Conservation (phyloP, 106 monocot species). For the Ottelia alismoides region DNA sequence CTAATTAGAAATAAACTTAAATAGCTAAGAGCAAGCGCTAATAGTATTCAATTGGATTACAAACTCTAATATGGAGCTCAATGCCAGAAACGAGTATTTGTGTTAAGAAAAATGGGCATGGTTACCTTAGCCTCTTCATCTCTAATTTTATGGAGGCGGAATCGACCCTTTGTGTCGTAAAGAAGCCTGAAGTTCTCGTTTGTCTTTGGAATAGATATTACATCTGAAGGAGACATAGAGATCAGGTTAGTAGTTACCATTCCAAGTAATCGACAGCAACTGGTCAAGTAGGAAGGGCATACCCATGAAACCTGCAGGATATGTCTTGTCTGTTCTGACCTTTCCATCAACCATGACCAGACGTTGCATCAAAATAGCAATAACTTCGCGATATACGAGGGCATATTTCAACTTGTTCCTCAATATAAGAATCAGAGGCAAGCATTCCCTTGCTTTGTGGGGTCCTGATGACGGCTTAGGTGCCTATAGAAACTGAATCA, state of each 20-base stretch:
- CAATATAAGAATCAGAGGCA: slow-evolving; percentile 73
- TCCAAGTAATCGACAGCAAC: no score
- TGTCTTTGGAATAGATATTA: slow-evolving; percentile 73
- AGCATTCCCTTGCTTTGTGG: slow-evolving; percentile 78
- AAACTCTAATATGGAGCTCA: no score
- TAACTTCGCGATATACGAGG: slow-evolving; percentile 63
- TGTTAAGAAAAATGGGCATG: neutral
- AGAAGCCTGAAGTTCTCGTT: slow-evolving; percentile 79
- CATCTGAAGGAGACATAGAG: slow-evolving; percentile 30
- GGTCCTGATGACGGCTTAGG: slow-evolving; percentile 93
- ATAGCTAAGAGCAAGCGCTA: no score
- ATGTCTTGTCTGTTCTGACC: slow-evolving; percentile 85
- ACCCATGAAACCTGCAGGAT: slow-evolving; percentile 97
- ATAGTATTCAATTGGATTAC: no score
- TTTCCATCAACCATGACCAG: slow-evolving; percentile 74
- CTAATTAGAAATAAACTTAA: no score
- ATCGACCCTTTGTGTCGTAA: slow-evolving; percentile 88
- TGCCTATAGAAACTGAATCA: no score
- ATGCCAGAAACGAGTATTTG: no score
- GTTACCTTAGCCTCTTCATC: slow-evolving; percentile 80
- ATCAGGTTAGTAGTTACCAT: no score
- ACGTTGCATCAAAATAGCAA: slow-evolving; percentile 79
- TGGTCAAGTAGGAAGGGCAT: no score
- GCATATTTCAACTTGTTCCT: slow-evolving; percentile 87
- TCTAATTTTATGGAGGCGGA: slow-evolving; percentile 67